Conservation (phyloP, 192 early-diverging fungal species). For the Entomortierella lignicola region DNA sequence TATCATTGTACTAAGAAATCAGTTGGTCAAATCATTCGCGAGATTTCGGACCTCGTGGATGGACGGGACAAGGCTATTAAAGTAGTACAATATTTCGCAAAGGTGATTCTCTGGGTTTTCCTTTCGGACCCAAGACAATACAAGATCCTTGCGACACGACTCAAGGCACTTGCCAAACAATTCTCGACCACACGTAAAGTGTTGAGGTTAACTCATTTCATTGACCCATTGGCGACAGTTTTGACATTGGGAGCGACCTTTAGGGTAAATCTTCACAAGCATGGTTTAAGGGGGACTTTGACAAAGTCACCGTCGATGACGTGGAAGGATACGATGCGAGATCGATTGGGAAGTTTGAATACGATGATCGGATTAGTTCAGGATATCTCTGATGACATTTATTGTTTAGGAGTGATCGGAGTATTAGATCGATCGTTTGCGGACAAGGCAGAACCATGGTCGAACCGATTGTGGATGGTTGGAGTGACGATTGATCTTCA, state of each 20-base stretch:
- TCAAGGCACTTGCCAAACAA: constrained; percentile 68
- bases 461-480: constrained; percentile 77
- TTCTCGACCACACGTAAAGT: constrained; percentile 82
- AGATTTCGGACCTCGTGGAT: constrained; percentile 75
- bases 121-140: constrained; percentile 34
- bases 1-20: constrained; percentile 31
- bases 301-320: constrained; percentile 1
- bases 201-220: constrained; percentile 74
- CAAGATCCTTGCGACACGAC: constrained; percentile 17
- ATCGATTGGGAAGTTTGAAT: constrained; percentile 56
- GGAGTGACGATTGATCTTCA: constrained; percentile 76
- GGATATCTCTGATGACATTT: constrained; percentile 80
- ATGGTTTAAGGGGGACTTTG: constrained; percentile 8
- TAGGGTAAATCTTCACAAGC: neutral
- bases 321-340: constrained; percentile 20
- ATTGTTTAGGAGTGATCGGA: constrained; percentile 78
- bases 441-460: constrained; percentile 67
- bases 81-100: constrained; percentile 79
- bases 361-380: constrained; percentile 68
- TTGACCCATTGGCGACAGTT: constrained; percentile 73
- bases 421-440: constrained; percentile 62
- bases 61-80: constrained; percentile 90
- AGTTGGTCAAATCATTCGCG: constrained; percentile 60
- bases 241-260: constrained; percentile 36
- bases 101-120: constrained; percentile 71